These are phyloP conservation scores for Dipodascus albidus DNA, from an alignment of 805 yeast species.

Conservation along the genomic window DNA sequence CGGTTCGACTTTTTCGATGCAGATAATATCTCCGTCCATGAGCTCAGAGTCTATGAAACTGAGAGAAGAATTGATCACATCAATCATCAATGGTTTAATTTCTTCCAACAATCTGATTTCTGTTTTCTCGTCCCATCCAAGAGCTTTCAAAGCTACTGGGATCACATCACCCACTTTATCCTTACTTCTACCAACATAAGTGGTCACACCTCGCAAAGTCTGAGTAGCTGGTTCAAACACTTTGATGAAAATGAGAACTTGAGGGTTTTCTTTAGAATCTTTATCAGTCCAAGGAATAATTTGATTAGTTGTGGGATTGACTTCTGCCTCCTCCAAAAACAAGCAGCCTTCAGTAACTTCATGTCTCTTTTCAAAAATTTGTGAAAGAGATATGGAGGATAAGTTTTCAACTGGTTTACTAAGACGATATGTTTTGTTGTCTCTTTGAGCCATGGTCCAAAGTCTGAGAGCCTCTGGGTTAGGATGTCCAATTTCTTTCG, in stretches of 20 bases:
- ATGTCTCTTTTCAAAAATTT: conserved; percentile 32
- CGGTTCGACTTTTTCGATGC: conserved; percentile 20
- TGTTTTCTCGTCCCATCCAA: conserved; percentile 23
- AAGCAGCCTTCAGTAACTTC: conserved; percentile 3
- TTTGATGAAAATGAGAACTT: conserved; percentile 35
- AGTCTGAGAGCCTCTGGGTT: conserved; percentile 33
- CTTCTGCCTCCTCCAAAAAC: conserved; percentile 27
- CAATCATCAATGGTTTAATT: conserved; percentile 26
- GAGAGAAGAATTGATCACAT: conserved; percentile 16
- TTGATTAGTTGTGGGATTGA: conserved; percentile 10
- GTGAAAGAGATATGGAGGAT: conserved; percentile 29
- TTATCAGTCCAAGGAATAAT: conserved; percentile 6
- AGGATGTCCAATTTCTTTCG: conserved; percentile 27
- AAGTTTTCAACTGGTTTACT: conserved; percentile 29
- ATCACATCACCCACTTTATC: conserved; percentile 29
- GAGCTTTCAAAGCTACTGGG: conserved; percentile 11
- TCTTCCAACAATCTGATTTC: conserved; percentile 23
- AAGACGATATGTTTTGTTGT: conserved; percentile 61
- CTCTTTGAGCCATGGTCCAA: conserved; percentile 56
- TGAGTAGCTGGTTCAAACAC: conserved; percentile 49
- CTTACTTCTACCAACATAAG: conserved; percentile 39
- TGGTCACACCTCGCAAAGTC: conserved; percentile 54
- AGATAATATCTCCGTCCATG: conserved; percentile 27
- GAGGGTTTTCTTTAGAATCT: conserved; percentile 1
- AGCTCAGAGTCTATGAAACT: conserved; percentile 25